Percentiles rank a stretch among this genome's conserved stretches.
phyloP scores from a whole-genome alignment of 768 basidiomycete species.

The Mycena leptocephala region DNA sequence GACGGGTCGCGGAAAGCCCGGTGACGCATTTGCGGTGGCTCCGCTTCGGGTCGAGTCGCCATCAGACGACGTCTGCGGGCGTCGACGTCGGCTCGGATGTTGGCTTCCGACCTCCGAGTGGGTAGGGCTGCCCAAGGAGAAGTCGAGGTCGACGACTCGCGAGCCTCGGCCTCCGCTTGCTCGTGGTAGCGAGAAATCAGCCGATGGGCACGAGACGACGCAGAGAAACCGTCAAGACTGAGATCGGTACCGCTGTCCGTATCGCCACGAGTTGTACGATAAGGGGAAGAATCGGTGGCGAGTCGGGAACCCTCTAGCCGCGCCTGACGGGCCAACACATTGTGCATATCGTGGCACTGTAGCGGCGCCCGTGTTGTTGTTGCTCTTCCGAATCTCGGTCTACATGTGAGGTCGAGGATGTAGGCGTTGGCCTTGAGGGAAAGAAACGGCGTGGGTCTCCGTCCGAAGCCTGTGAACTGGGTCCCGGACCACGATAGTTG shows the following conservation, averaged over 20 bases:
- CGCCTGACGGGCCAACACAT: constrained; percentile 36
- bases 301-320: constrained; percentile 34
- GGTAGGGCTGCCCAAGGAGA: constrained; percentile 39
- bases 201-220: constrained; percentile 48
- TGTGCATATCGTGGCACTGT: constrained; percentile 38
- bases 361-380: constrained; percentile 6
- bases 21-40: constrained; percentile 20
- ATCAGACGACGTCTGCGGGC: constrained; percentile 13
- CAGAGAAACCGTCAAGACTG: constrained; percentile 14
- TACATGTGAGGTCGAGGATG: background rate
- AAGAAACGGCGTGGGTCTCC: constrained; percentile 31
- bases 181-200: constrained; percentile 45
- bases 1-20: constrained; percentile 4
- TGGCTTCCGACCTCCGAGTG: background rate
- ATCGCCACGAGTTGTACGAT: background rate
- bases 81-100: constrained; percentile 6
- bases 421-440: constrained; percentile 17
- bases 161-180: constrained; percentile 35
- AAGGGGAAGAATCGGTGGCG: constrained; percentile 14
- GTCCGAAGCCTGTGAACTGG: background rate
- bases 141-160: constrained; percentile 12
- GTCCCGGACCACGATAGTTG: constrained; percentile 19
- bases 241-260: constrained; percentile 7
- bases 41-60: background rate
- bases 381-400: constrained; percentile 13